Evolutionary conservation across 495 filamentous ascomycete species (phyloP), one percentile per base, ranked within the genome.

Genomic region (Tuber calosporum): DNA sequence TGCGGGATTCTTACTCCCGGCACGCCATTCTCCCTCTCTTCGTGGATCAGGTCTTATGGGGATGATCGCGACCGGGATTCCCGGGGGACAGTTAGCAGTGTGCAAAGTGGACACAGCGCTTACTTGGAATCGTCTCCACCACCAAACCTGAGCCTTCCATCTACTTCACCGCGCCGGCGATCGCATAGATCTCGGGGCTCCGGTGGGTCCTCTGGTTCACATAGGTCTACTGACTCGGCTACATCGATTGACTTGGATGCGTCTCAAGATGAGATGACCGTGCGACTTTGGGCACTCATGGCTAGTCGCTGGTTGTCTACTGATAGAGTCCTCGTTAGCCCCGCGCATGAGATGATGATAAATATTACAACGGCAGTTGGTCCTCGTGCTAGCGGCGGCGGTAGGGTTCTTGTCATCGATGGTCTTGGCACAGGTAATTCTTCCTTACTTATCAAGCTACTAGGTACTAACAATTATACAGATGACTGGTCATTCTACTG

Each of bases 401-500:
- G 89, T 41, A 83, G 87, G 34, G 87, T 99, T 42, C 87, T 99
- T 22, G 91, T 99, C 34, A 87, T 99, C 58, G 95, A 99, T 82
- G 96, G 96, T 17, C 88, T 99, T 40, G 92, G 90, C 68, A 92
- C 74, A 26, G 79, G 79, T 80, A 75, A 45, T 67, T 70, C 45
- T 73, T 42, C 48, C 40, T 30, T 69, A 6, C 13, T 36, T 41
- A 70, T 30, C 41, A 40, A 70, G 48, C 70, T 77, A 67, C 67
- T 42, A 77, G 40, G 41, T 40, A 37, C 62, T 70, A 41, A 74
- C 70, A 67, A 20, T 73, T 70, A 53, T 69, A 67, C 89, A 74
- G 89, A 95, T 77, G 96, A 99, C 82, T 99, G 96, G 96, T 97
- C 94, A 4, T 98, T 96, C 83, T 99, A 97, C 82, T 94, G 92